Conservation (phyloP, 2,329 filamentous ascomycete genomes). For the Magnaporthiopsis rhizophila region DNA sequence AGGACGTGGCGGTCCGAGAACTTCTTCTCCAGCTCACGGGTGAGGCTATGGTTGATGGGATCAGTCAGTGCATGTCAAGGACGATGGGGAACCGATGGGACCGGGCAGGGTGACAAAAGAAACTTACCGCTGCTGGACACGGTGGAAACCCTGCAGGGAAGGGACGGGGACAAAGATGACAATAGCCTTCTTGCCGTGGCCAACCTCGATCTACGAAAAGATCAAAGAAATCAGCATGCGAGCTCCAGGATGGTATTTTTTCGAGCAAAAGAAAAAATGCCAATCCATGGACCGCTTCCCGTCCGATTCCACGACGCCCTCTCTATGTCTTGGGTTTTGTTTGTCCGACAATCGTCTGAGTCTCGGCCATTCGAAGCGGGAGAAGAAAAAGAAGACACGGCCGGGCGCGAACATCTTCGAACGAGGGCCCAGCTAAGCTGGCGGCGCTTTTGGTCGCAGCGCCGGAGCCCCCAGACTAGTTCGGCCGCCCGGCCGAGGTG, state of each 20-base stretch:
- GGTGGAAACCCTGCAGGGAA: constrained; percentile 97
- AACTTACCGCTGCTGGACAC: constrained; percentile 97
- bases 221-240: constrained; percentile 64
- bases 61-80: background rate
- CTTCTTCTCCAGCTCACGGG: constrained; percentile 99
- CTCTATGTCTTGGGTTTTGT: constrained; percentile 2
- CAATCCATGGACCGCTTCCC: constrained; percentile 67
- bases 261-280: constrained; percentile 11
- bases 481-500: background rate
- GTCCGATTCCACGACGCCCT: constrained; percentile 52
- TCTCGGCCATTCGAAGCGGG: constrained; percentile 7
- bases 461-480: background rate
- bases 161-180: constrained; percentile 99
- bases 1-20: constrained; percentile 99
- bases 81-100: background rate
- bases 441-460: background rate
- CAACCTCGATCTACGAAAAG: constrained; percentile 89
- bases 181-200: constrained; percentile 99
- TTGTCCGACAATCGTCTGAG: constrained; percentile 2
- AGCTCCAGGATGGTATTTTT: constrained; percentile 52
- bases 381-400: background rate
- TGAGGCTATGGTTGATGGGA: constrained; percentile 61
- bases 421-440: background rate
- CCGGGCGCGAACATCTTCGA: background rate
- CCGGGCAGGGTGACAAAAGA: background rate